A percentile compares a stretch with the other conserved stretches of the same genome.
Evolutionary conservation across 192 early-diverging fungal genomes (phyloP).

Genomic region (Kappamyces sp.): DNA sequence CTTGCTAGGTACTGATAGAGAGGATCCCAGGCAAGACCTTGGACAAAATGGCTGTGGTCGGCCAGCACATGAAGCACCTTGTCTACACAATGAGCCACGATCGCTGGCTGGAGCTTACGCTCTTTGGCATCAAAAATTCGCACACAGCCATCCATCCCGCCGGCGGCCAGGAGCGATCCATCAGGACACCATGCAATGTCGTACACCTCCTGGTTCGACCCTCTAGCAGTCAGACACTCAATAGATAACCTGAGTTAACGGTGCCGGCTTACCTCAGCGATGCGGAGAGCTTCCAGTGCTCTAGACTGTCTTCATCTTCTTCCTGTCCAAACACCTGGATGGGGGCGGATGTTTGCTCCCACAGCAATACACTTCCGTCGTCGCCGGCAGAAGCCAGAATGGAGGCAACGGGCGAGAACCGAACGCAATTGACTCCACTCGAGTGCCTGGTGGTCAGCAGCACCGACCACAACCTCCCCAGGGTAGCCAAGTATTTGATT

Average conservation of each 20-base stretch:
- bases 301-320: slow-evolving; percentile 50
- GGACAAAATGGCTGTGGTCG: slow-evolving; percentile 89
- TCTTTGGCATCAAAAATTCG: slow-evolving; percentile 77
- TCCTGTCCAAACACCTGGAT: slow-evolving; percentile 39
- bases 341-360: slow-evolving; percentile 48
- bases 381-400: slow-evolving; percentile 86
- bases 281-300: slow-evolving; percentile 67
- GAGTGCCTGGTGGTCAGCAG: slow-evolving; percentile 67
- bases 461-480: slow-evolving; percentile 73
- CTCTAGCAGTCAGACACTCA: slow-evolving; percentile 31
- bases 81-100: slow-evolving; percentile 26
- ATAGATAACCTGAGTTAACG: not conserved
- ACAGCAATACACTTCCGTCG: slow-evolving; percentile 81
- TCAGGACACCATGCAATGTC: slow-evolving; percentile 93
- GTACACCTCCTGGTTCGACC: slow-evolving; percentile 75
- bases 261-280: slow-evolving; percentile 53
- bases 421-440: slow-evolving; percentile 86
- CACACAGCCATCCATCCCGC: slow-evolving; percentile 80
- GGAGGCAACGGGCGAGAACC: slow-evolving; percentile 71
- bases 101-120: slow-evolving; percentile 35
- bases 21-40: slow-evolving; percentile 96
- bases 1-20: slow-evolving; percentile 77
- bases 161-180: slow-evolving; percentile 72
- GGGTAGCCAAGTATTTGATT: slow-evolving; percentile 1
- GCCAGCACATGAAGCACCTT: slow-evolving; percentile 63